A percentile compares a stretch with the other conserved stretches of the same genome.
Evolutionary conservation across 192 early-diverging fungal species (phyloP).

Genomic region (Podila epicladia): DNA sequence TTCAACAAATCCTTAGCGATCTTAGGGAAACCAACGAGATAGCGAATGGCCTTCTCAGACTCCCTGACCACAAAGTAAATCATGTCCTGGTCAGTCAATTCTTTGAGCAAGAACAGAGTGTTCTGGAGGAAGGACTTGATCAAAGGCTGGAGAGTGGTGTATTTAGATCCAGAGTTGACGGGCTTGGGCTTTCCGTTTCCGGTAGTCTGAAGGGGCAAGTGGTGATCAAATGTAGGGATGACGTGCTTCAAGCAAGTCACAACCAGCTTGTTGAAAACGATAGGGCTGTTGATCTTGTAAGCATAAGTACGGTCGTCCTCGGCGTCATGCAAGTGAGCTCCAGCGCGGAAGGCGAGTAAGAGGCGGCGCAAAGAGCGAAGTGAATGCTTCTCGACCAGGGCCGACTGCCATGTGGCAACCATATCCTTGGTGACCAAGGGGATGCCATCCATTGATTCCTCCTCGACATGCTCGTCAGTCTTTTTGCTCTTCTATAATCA

Average conservation of each 20-base stretch:
- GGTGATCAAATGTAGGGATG: slow-evolving; percentile 74
- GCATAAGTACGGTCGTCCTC: slow-evolving; percentile 60
- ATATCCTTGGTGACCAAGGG: slow-evolving; percentile 76
- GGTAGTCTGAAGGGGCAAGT: slow-evolving; percentile 58
- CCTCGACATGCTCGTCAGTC: slow-evolving; percentile 33
- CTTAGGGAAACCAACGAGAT: slow-evolving; percentile 86
- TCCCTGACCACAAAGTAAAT: slow-evolving; percentile 86
- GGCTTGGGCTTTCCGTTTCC: slow-evolving; percentile 40
- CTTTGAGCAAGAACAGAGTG: slow-evolving; percentile 77
- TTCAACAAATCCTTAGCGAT: slow-evolving; percentile 86
- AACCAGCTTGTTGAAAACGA: slow-evolving; percentile 85
- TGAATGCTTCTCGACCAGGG: slow-evolving; percentile 68
- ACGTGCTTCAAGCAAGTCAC: slow-evolving; percentile 77
- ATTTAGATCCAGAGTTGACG: slow-evolving; percentile 63
- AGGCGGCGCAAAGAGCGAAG: slow-evolving; percentile 76
- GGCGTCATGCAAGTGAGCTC: slow-evolving; percentile 78
- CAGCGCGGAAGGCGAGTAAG: slow-evolving; percentile 86
- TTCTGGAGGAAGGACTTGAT: slow-evolving; percentile 87
- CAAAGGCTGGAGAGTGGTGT: slow-evolving; percentile 77
- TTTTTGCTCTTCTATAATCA: slow-evolving; percentile 30
- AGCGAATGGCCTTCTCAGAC: slow-evolving; percentile 76
- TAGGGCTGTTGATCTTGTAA: slow-evolving; percentile 77
- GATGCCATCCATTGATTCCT: slow-evolving; percentile 50
- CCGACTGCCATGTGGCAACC: slow-evolving; percentile 77
- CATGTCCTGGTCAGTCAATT: slow-evolving; percentile 88